Evolutionary conservation across 768 basidiomycete species (phyloP).

Genomic region (Xerocomellus amylosporus): DNA sequence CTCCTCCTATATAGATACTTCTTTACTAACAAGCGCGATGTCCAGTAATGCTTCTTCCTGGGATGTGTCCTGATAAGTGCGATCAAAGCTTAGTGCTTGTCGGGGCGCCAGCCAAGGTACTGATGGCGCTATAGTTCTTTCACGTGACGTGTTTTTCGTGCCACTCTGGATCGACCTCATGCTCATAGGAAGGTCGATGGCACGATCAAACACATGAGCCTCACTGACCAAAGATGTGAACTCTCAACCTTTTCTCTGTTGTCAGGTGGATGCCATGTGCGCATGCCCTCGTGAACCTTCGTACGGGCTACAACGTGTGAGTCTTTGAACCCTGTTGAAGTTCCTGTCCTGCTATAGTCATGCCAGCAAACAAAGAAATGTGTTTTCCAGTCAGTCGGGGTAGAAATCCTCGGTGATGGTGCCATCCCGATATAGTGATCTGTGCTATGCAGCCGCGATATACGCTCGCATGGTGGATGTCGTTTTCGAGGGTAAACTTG

Average conservation of each 20-base stretch:
- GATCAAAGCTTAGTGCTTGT: slow-evolving; percentile 14
- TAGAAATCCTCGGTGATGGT: slow-evolving; percentile 6
- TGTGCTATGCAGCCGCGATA: slow-evolving; percentile 2
- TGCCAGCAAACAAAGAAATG: slow-evolving; percentile 8
- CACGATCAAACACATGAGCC: slow-evolving; percentile 9
- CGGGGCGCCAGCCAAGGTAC: neutral
- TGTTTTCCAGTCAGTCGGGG: neutral
- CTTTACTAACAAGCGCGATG: slow-evolving; percentile 23
- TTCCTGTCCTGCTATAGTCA: slow-evolving; percentile 2
- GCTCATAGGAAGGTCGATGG: slow-evolving; percentile 1
- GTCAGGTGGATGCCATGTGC: slow-evolving; percentile 18
- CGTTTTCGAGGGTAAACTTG: neutral
- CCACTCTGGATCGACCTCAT: slow-evolving; percentile 1
- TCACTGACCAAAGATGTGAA: slow-evolving; percentile 1
- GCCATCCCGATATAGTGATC: slow-evolving; percentile 11
- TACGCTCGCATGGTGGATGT: slow-evolving; percentile 10
- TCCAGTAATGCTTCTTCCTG: slow-evolving; percentile 17
- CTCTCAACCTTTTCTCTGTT: neutral
- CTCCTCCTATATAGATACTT: slow-evolving; percentile 33
- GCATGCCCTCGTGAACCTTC: slow-evolving; percentile 9
- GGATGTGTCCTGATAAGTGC: slow-evolving; percentile 20
- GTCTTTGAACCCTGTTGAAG: neutral
- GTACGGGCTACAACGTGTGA: neutral
- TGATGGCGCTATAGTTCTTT: neutral
- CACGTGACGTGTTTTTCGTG: slow-evolving; percentile 16